Evolutionary conservation across 305 asterid genomes (phyloP).

Genomic region (Solanum aculeatissimum): DNA sequence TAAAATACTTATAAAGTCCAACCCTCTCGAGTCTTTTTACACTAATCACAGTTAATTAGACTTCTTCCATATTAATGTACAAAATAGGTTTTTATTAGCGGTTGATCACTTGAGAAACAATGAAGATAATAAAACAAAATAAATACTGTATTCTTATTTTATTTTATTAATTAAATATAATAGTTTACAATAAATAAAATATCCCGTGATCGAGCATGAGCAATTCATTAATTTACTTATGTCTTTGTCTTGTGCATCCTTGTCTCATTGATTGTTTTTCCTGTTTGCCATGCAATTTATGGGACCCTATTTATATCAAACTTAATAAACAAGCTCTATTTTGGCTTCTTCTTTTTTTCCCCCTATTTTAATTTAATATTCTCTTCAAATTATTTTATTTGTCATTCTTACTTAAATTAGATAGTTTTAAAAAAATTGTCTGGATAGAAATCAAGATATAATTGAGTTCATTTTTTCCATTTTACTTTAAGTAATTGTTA

Average conservation of each 20-base stretch:
- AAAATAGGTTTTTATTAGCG: background rate
- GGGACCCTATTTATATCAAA: background rate
- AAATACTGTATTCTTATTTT: background rate
- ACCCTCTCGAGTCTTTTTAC: background rate
- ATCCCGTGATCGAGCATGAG: background rate
- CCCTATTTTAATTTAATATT: too few species aligned
- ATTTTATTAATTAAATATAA: background rate
- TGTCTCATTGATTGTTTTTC: background rate
- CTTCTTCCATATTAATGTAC: background rate
- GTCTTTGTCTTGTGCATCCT: background rate
- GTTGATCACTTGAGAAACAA: background rate
- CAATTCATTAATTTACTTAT: background rate
- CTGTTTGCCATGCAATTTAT: background rate
- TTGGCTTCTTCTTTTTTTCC: too few species aligned
- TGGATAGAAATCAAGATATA: too few species aligned
- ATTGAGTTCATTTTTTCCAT: too few species aligned
- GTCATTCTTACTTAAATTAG: too few species aligned
- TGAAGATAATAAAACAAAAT: background rate
- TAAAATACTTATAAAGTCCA: background rate
- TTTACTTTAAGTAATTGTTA: too few species aligned
- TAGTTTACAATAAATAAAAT: background rate
- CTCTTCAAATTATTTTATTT: too few species aligned
- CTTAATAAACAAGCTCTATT: background rate
- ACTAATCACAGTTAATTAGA: background rate
- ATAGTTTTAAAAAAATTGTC: too few species aligned